Conservation (phyloP, 2,329 filamentous ascomycete genomes). For the Botrytis paeoniae region DNA sequence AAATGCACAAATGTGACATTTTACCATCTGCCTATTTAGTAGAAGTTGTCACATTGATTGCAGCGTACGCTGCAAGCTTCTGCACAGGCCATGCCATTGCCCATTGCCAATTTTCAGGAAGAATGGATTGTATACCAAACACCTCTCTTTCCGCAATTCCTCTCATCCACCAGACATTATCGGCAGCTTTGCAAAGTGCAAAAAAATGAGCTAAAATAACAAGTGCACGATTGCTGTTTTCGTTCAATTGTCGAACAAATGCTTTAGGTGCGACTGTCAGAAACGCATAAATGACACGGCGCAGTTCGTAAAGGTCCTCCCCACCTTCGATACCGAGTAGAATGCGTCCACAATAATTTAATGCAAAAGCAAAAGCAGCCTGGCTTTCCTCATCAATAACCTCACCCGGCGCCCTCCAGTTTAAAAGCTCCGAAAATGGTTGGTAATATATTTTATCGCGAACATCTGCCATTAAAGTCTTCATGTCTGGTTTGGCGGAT, state of each 20-base stretch:
- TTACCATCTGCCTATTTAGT: background rate
- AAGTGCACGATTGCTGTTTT: background rate
- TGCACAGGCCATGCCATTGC: background rate
- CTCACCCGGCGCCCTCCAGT: background rate
- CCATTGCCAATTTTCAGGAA: background rate
- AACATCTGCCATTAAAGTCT: background rate
- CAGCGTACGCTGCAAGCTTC: background rate
- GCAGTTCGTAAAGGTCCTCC: background rate
- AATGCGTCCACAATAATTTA: background rate
- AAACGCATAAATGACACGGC: background rate
- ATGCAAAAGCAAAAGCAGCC: background rate
- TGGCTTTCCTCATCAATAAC: background rate
- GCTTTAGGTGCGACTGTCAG: background rate
- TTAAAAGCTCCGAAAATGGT: background rate
- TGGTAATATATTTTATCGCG: background rate
- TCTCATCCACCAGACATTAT: constrained; percentile 2
- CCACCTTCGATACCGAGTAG: background rate
- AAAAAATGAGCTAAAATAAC: background rate
- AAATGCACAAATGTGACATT: background rate
- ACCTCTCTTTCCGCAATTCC: background rate
- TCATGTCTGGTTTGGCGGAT: background rate
- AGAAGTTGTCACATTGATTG: background rate
- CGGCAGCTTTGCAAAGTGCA: background rate
- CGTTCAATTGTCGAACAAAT: background rate
- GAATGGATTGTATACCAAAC: background rate